These are phyloP conservation scores for Alternaria incomplexa DNA, from an alignment of 2,329 filamentous ascomycete genomes.

Conservation along the genomic window DNA sequence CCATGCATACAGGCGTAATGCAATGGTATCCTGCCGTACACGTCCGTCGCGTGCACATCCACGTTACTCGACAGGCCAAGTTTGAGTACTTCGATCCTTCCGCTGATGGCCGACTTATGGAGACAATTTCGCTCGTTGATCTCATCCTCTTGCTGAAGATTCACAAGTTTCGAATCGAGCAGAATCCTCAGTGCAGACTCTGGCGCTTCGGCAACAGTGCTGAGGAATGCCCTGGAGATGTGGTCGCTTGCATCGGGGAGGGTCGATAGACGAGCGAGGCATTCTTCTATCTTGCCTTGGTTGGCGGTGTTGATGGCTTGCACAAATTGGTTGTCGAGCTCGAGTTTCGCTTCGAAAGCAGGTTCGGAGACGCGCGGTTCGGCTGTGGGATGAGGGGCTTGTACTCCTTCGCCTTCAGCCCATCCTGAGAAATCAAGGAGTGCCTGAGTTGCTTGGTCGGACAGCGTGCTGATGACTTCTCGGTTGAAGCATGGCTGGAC, in stretches of 20 bases:
- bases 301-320: conserved; percentile 88
- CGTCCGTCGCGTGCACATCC: conserved; percentile 80
- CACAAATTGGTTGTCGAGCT: conserved; percentile 85
- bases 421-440: conserved; percentile 93
- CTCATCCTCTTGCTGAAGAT: conserved; percentile 93
- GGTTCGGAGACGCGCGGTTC: conserved; percentile 41
- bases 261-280: conserved; percentile 73
- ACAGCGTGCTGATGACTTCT: conserved; percentile 93
- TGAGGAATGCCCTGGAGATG: conserved; percentile 87
- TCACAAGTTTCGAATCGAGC: conserved; percentile 79
- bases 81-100: conserved; percentile 77
- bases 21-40: conserved; percentile 90
- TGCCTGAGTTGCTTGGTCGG: conserved; percentile 96
- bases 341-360: conserved; percentile 74
- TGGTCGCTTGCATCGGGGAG: conserved; percentile 72
- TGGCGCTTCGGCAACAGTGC: conserved; percentile 85
- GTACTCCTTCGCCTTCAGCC: conserved; percentile 94
- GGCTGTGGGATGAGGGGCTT: conserved; percentile 56
- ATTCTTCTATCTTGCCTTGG: conserved; percentile 75
- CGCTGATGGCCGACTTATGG: conserved; percentile 95
- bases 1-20: conserved; percentile 98
- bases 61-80: conserved; percentile 78
- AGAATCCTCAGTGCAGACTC: conserved; percentile 76
- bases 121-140: conserved; percentile 97
- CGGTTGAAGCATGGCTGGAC: conserved; percentile 98